Evolutionary conservation across 371 early-diverging fungal species (phyloP).

Genomic region (Lichtheimia ramosa): DNA sequence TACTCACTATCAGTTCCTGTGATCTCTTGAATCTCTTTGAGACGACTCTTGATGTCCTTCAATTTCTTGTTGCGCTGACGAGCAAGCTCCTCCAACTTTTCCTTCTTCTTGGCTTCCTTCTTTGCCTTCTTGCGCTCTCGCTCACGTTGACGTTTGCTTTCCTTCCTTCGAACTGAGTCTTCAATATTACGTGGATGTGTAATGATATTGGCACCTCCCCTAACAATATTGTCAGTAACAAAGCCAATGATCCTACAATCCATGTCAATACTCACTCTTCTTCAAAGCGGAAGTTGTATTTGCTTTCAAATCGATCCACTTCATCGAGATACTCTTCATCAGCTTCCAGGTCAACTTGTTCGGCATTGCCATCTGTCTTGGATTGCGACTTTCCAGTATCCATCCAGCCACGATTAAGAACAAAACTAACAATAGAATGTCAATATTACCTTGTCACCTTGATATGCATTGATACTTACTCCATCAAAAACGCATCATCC

Average conservation of each 20-base stretch:
- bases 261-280: conserved; percentile 62
- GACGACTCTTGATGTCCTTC: conserved; percentile 73
- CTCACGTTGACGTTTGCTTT: conserved; percentile 70
- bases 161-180: conserved; percentile 68
- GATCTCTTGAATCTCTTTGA: conserved; percentile 81
- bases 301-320: conserved; percentile 86
- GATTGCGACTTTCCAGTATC: conserved; percentile 63
- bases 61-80: conserved; percentile 88
- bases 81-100: conserved; percentile 83
- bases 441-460: neutral
- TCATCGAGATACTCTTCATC: conserved; percentile 72
- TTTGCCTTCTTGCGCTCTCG: conserved; percentile 71
- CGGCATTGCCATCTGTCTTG: conserved; percentile 51
- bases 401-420: conserved; percentile 94
- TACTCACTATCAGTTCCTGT: conserved; percentile 70
- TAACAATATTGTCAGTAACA: conserved; percentile 6
- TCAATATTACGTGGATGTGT: conserved; percentile 81
- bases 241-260: neutral
- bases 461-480: conserved; percentile 50
- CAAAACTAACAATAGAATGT: conserved; percentile 45
- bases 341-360: conserved; percentile 60
- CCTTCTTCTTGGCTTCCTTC: conserved; percentile 66
- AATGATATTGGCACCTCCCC: conserved; percentile 61
- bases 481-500: conserved; percentile 89
- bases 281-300: conserved; percentile 93